Evolutionary conservation across 139 green algal species (phyloP).

Genomic region (Tetraselmis striata): DNA sequence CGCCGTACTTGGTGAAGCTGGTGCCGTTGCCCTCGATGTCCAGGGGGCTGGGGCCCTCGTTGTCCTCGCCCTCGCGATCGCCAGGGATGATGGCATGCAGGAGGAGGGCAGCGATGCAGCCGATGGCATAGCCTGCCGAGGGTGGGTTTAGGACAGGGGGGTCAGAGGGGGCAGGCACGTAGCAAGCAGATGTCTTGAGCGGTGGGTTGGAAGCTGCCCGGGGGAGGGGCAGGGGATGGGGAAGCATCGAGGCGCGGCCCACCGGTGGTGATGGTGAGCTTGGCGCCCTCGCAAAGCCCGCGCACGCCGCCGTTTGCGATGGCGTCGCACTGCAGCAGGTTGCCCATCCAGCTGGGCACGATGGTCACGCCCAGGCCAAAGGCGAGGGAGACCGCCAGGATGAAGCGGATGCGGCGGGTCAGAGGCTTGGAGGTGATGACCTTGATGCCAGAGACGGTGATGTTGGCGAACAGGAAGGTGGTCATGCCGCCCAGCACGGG

Average conservation of each 20-base stretch:
- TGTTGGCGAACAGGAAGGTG: slow-evolving; percentile 59
- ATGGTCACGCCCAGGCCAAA: slow-evolving; percentile 39
- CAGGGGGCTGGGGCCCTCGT: background rate
- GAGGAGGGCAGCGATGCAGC: slow-evolving; percentile 8
- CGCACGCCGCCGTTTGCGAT: slow-evolving; percentile 5
- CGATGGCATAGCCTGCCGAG: slow-evolving; percentile 20
- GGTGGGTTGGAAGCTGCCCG: no score
- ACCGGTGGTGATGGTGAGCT: slow-evolving; percentile 21
- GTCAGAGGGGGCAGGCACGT: slow-evolving; percentile 1
- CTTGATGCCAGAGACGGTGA: slow-evolving; percentile 56
- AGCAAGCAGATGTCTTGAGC: background rate
- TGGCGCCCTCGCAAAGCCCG: slow-evolving; percentile 25
- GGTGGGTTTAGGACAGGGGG: no score
- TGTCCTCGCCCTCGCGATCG: background rate
- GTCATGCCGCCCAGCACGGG: slow-evolving; percentile 13
- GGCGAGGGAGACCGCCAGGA: slow-evolving; percentile 37
- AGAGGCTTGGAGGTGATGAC: slow-evolving; percentile 32
- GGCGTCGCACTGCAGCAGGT: slow-evolving; percentile 32
- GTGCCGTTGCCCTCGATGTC: background rate
- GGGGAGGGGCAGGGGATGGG: no score
- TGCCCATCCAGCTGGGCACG: slow-evolving; percentile 23
- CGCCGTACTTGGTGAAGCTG: background rate
- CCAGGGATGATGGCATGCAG: slow-evolving; percentile 15
- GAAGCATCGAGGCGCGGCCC: background rate
- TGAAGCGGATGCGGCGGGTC: slow-evolving; percentile 50